Evolutionary conservation across 306 rosid genomes (phyloP), one percentile per base, ranked within the genome.

Genomic region (Pyrus betulifolia): DNA sequence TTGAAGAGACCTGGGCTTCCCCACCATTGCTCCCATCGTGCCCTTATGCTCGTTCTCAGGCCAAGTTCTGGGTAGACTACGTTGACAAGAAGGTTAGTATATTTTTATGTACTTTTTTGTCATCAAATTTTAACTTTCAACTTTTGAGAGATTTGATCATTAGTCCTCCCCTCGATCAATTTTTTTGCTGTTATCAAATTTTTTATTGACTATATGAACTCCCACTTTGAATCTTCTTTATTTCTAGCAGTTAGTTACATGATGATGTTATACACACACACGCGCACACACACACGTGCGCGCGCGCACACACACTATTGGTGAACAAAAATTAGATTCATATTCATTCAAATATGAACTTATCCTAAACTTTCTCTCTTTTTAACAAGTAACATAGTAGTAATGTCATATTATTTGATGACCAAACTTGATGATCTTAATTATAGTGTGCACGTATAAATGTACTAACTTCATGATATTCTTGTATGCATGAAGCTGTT

Each of bases 61-160:
- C 97, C 35, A 85, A 80, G 63, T 93, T 93, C 31, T 87, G 86
- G 97, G 79, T 59, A 5, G 97, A 91, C 46, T 89, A 69, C 69
- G 82, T 91, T 28, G 97, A 91, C 82, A 87, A 89, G 61, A 84
- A 88, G 91, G 93, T 89, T 28, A 2, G 35, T 42, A 54, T 21
- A 1, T 49, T 14, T 15, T 49, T 49, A 49, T 1, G 0, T 49
- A 15, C 54, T 1, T 35, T 40, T 8, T 40, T 8, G 44, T 40
- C 44, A 40, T 9, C 44, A 40, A 40, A 40, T 40, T 40, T 40
- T 40, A 40, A 40, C 44, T 40, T 40, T 40, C 11, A 40, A 40
- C 44, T 40, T 40, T 40, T 8, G 44, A 40, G 44, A 40, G 44
- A 40, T 40, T 40, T 40, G 44, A 40, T 23, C 25, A 23, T 40